A percentile compares a stretch with the other conserved stretches of the same genome.
These are phyloP conservation scores for Metroxylon sagu DNA, from an alignment of 176 grass and related monocot genomes.

Conservation along the genomic window DNA sequence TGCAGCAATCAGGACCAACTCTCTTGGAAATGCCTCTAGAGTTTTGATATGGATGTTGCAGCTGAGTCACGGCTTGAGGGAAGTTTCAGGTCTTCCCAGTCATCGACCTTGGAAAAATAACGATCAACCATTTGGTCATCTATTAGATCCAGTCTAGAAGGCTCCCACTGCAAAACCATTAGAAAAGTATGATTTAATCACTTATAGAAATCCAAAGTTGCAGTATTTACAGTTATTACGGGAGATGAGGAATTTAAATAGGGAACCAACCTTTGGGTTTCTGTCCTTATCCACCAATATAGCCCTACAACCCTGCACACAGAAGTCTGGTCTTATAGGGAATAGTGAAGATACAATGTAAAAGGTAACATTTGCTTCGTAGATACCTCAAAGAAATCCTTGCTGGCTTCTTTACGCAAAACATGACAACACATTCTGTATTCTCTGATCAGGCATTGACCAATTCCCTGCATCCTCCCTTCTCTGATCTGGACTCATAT, in stretches of 20 bases:
- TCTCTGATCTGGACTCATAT: slow-evolving; percentile 64
- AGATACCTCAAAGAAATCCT: slow-evolving; percentile 83
- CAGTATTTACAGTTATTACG: no score
- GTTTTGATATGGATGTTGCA: slow-evolving; percentile 42
- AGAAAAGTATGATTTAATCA: neutral
- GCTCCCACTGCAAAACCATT: slow-evolving; percentile 72
- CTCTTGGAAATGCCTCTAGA: slow-evolving; percentile 18
- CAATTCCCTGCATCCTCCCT: slow-evolving; percentile 62
- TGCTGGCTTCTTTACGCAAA: slow-evolving; percentile 80
- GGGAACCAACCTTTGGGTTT: slow-evolving; percentile 60
- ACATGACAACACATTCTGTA: slow-evolving; percentile 93
- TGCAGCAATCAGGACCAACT: neutral
- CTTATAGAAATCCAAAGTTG: no score
- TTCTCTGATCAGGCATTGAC: slow-evolving; percentile 74
- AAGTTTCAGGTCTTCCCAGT: slow-evolving; percentile 75
- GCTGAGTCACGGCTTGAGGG: slow-evolving; percentile 24
- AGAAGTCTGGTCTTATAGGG: slow-evolving; percentile 11
- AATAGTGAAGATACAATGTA: neutral
- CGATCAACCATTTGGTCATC: slow-evolving; percentile 38
- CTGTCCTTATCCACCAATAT: slow-evolving; percentile 79
- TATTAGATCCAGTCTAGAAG: slow-evolving; percentile 58
- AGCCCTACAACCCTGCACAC: slow-evolving; percentile 75
- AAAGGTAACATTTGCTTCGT: neutral
- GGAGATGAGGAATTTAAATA: no score
- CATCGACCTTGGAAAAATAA: slow-evolving; percentile 65